Conservation (phyloP, 2,329 filamentous ascomycete species). For the Mollisia scopiformis region DNA sequence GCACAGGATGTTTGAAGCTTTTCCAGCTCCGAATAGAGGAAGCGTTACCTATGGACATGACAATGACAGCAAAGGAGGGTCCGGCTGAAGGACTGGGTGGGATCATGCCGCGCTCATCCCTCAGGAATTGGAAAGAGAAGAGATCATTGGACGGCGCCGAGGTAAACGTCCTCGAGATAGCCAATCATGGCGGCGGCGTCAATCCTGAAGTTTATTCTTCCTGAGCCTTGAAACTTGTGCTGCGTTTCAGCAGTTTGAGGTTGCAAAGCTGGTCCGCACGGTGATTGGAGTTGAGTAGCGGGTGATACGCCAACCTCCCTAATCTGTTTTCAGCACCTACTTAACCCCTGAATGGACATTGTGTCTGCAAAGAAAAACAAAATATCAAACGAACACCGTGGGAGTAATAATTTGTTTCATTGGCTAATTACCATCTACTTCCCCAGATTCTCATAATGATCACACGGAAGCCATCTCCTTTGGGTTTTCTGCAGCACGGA, state of each 20-base stretch:
- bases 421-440: not conserved
- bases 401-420: not conserved
- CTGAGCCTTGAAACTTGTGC: constrained; percentile 17
- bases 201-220: not conserved
- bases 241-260: constrained; percentile 14
- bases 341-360: not conserved
- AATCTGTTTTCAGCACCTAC: not conserved
- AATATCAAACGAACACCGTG: not conserved
- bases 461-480: not conserved
- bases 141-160: not conserved
- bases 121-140: not conserved
- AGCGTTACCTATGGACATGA: not conserved
- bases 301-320: not conserved
- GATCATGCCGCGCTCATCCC: not conserved
- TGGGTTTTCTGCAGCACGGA: not conserved
- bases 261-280: not conserved
- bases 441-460: constrained; percentile 6
- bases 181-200: constrained; percentile 2
- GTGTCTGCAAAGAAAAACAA: not conserved
- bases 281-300: constrained; percentile 1
- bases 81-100: not conserved
- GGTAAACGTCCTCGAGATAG: not conserved
- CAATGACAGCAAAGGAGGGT: not conserved
- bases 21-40: not conserved
- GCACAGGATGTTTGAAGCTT: constrained; percentile 5